Base-by-base conservation (phyloP, 179 eudicot species). In the Camellia oleifera region DNA sequence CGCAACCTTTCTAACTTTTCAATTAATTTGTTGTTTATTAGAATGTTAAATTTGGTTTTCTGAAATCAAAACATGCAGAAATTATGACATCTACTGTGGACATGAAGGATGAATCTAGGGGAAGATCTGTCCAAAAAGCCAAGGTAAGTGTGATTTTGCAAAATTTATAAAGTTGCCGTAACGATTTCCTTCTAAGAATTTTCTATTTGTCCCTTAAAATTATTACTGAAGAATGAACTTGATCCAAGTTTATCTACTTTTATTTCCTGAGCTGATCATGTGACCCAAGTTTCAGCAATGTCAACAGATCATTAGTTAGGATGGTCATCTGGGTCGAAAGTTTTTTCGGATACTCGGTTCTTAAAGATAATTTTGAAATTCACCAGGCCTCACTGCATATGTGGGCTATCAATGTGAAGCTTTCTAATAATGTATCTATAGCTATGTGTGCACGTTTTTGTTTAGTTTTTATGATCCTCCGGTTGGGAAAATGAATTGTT, bases 81-180 rank as follows among this genome's bases (percentile, higher is more conserved):
- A 85, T 85, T 53, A 81, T 64, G 79, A 86, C 85, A 82, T 78
- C 79, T 32, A 50, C 75, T 3, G 71, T 64, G 63, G 77, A 92
- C 67, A 89, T 92, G 77, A 92, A 85, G 85, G 96, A 92, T 79
- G 94, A 92, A 71, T 82, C 90, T 10, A 85, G 96, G 70, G 96
- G 96, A 20, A 75, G 94, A 52, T 90, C 94, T 23, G 86, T 92
- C 78, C 94, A 89, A 77, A 92, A 92, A 81, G 94, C 96, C 65
- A 92, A 92, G 94, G 96, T 90, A 65, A 45, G 56, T 64, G 18
- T 50, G 48, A 58, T 32, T 44, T 53, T 15, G 45, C 53, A 3
- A 65, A 52, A 57, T 45, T 9, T 62, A 32, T 44, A 18, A 44
- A 44, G 53, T 54, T n/a, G 46, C 64, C 7, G 23, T 42, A 1